Percentiles rank a stretch among this genome's conserved stretches.
Evolutionary conservation across 371 early-diverging fungal genomes (phyloP).

Genomic region (Apophysomyces sp.): DNA sequence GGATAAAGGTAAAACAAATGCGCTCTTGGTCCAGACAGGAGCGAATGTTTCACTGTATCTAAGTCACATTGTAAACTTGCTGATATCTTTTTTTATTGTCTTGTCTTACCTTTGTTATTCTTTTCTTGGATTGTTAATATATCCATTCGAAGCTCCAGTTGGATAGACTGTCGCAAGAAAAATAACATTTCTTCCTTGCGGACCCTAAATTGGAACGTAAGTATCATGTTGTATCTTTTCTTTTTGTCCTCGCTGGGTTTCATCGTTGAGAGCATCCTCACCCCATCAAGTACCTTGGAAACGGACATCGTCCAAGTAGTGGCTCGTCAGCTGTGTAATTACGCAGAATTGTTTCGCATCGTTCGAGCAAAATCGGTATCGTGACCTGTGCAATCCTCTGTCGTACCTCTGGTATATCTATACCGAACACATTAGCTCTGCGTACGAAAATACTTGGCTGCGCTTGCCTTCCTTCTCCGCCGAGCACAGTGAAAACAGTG

Average conservation of each 20-base stretch:
- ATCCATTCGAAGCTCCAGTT: conserved; percentile 57
- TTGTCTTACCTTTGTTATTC: conserved; percentile 9
- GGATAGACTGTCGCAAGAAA: conserved; percentile 64
- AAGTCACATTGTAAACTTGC: conserved; percentile 12
- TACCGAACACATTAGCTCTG: conserved; percentile 5
- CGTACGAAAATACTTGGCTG: conserved; percentile 8
- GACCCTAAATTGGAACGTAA: conserved; percentile 42
- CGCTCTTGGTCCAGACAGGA: conserved; percentile 63
- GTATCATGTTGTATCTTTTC: neutral
- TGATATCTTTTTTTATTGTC: neutral
- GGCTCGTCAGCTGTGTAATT: conserved; percentile 75
- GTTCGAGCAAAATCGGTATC: conserved; percentile 70
- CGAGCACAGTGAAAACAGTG: conserved; percentile 68
- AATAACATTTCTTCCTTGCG: conserved; percentile 75
- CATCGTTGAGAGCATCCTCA: conserved; percentile 21
- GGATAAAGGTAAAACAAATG: conserved; percentile 78
- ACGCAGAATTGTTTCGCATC: conserved; percentile 66
- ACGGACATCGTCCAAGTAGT: conserved; percentile 73
- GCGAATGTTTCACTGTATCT: conserved; percentile 40
- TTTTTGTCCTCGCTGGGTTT: neutral
- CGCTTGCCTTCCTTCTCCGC: conserved; percentile 46
- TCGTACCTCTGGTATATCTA: conserved; percentile 40
- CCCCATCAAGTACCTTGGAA: conserved; percentile 72
- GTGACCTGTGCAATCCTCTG: conserved; percentile 67
- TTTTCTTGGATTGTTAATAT: conserved; percentile 29